Evolutionary conservation across 2,329 filamentous ascomycete species (phyloP).

Genomic region (Colletotrichum cordylinicola): DNA sequence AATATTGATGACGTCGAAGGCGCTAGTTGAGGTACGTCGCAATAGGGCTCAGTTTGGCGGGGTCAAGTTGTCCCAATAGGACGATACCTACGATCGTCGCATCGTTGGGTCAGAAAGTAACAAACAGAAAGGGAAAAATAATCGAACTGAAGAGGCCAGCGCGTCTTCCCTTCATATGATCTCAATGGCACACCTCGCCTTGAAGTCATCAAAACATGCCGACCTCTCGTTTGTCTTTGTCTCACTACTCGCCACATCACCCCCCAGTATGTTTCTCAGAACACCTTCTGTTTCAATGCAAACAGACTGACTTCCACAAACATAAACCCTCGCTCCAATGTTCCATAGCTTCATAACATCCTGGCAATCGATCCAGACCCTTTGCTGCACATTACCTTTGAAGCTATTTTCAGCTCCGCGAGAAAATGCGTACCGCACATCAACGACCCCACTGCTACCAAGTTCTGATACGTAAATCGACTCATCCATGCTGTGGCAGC

Average conservation of each 20-base stretch:
- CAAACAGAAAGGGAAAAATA: background rate
- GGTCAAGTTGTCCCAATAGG: background rate
- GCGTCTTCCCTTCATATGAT: background rate
- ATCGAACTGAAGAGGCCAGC: background rate
- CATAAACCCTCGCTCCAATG: background rate
- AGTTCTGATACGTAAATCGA: background rate
- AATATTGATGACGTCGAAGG: background rate
- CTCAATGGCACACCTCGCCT: background rate
- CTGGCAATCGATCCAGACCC: background rate
- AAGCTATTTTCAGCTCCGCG: background rate
- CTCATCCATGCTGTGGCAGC: background rate
- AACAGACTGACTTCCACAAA: background rate
- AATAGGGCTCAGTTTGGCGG: background rate
- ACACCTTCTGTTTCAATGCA: background rate
- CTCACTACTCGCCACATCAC: too few species aligned
- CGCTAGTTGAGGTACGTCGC: background rate
- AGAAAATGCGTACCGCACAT: background rate
- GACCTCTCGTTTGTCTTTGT: background rate
- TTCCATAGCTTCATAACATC: background rate
- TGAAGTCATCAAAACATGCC: background rate
- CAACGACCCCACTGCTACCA: background rate
- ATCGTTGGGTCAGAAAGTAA: too few species aligned
- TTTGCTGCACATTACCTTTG: background rate
- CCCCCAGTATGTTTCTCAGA: background rate
- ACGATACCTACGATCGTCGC: too few species aligned